Base-by-base conservation (phyloP, 108 stramenopile genomes). In the Fistulifera solaris region DNA sequence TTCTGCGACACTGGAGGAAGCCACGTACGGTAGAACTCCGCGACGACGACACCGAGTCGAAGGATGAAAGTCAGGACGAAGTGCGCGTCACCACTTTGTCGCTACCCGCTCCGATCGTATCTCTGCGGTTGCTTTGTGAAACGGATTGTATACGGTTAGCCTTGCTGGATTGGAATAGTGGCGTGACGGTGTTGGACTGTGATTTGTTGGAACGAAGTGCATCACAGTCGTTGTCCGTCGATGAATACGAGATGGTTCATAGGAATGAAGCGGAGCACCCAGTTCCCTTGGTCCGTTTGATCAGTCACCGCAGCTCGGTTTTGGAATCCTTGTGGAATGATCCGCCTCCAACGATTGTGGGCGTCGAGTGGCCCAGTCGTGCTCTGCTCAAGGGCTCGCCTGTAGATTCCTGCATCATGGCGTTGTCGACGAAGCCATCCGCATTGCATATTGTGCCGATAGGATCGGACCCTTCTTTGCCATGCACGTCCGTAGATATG, bases 91-190 rank as follows among this genome's bases (percentile, higher is more conserved):
- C 67, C 1, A 68, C 72, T 5, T 53, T 74, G 22, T 57, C 71
- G 1, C 55, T 56, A 10, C 13, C 68, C 10, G 65, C 65, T n/a
- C 77, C 77, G 6, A 66, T 78, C 41, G 68, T 66, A 11, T 27
- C 51, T 13, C 48, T 72, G 54, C 52, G 56, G 40, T 68, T 68
- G 26, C 47, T 39, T 44, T 39, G 31, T 12, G 24, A 15, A 19
- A 25, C 38, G 15, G 57, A 58, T 7, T 40, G 38, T 21, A 21
- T 35, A 17, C 28, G n/a, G 13, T 52, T 90, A 21, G 73, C 80
- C 7, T 63, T 77, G 1, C 47, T 91, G 65, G 89, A 91, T 67
- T 80, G 59, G 56, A 80, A 91, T 57, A 85, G 89, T 18, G 83
- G 78, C 21, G 68, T 80, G 24, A 58, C 75, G 13, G 47, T 86